Evolutionary conservation across 2,329 filamentous ascomycete genomes (phyloP).

Genomic region (Aspergillus persii): DNA sequence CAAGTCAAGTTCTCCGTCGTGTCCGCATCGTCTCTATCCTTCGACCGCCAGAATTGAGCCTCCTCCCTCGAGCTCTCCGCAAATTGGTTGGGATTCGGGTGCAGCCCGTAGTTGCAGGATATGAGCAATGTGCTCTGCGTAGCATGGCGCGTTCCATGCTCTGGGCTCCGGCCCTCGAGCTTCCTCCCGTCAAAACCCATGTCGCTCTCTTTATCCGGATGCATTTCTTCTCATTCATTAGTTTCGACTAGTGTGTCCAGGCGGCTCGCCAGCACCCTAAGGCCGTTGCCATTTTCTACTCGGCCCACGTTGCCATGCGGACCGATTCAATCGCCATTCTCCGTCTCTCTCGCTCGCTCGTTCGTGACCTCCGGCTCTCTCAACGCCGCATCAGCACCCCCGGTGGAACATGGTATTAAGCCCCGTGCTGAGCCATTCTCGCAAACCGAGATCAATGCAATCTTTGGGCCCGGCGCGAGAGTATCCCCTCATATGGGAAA

Average conservation of each 20-base stretch:
- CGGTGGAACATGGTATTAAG: conserved; percentile 26
- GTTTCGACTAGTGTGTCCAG: conserved; percentile 15
- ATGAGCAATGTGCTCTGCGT: conserved; percentile 45
- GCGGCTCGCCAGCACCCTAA: conserved; percentile 13
- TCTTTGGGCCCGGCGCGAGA: conserved; percentile 32
- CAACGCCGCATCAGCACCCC: conserved; percentile 12
- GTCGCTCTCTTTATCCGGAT: conserved; percentile 18
- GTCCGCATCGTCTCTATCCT: background rate
- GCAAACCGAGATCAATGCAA: conserved; percentile 30
- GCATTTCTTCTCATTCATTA: conserved; percentile 22
- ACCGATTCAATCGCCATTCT: background rate
- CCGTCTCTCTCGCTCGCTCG: conserved; percentile 2
- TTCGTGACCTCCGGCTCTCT: conserved; percentile 23
- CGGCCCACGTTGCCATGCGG: background rate
- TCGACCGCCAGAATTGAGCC: background rate
- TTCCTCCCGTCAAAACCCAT: conserved; percentile 18
- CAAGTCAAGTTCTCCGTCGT: background rate
- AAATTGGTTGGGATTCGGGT: background rate
- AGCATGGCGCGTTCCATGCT: conserved; percentile 43
- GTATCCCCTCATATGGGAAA: conserved; percentile 35
- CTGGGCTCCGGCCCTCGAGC: conserved; percentile 30
- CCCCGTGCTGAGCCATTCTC: conserved; percentile 32
- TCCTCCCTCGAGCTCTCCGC: background rate
- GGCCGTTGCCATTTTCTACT: background rate
- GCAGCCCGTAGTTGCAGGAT: conserved; percentile 23